Evolutionary conservation across 768 basidiomycete species (phyloP), one percentile per base, ranked within the genome.

Genomic region (Cyclocybe cylindracea): DNA sequence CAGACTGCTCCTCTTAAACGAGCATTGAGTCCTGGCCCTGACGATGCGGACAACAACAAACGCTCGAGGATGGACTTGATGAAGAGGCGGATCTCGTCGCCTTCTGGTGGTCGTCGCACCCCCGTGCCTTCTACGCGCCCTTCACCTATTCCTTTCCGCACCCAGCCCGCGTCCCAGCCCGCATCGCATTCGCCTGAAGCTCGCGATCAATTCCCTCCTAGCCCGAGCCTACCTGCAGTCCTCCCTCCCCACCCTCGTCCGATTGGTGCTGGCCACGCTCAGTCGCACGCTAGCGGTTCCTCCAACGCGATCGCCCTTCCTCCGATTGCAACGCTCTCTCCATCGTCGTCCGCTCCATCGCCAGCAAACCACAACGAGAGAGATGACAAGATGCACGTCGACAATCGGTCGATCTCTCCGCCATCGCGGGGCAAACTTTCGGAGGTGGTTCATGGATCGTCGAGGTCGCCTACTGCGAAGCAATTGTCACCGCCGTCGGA

Each of bases 231-330:
- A 10, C 78, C 85, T 5, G 76, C 78, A 31, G 78, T 80, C 6
- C 75, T 91, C 32, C 89, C 89, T 38, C 86, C 87, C 19, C 89
- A 89, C 62, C 88, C 89, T 40, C 78, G 85, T 19, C 88, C 88
- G 9, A 77, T 88, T 44, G 88, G 87, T 11, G 70, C 72, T 10
- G 79, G 82, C 0, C 69, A 80, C 45, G 67, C 73, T 16, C 62
- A 65, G 46, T 68, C 70, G 4, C 75, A 80, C 58, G 46, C 51
- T 18, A 39, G 65, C 45, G 64, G 58, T 36, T 38, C 62, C 61
- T 7, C 71, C 74, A 5, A 63, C 59, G 14, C 74, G 14, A 80
- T 87, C 39, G 76, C 84, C 1, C 74, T 89, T 1, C 88, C 88
- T 43, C 86, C 86, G 0, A 89, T 89, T 54, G 78, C 84, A 18